These are phyloP conservation scores for Alternaria arbusti DNA, from an alignment of 2,329 filamentous ascomycete species.

Conservation along the genomic window DNA sequence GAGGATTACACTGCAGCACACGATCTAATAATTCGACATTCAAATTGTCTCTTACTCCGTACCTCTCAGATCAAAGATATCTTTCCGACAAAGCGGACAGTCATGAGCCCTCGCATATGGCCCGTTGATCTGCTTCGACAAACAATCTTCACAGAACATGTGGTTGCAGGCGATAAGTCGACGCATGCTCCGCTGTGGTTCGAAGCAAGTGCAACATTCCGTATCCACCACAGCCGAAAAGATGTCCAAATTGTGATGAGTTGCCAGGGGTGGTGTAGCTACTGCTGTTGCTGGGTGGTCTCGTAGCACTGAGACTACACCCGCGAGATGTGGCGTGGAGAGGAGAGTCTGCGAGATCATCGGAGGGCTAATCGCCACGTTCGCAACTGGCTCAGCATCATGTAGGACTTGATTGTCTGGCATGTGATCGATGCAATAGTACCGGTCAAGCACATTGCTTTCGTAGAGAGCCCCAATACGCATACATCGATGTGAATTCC, in stretches of 20 bases:
- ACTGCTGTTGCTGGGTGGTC: neutral
- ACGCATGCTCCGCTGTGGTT: conserved; percentile 3
- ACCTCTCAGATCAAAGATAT: neutral
- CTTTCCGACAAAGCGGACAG: conserved; percentile 3
- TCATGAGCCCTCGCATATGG: neutral
- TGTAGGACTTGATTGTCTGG: neutral
- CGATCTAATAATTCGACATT: neutral
- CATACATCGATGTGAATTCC: neutral
- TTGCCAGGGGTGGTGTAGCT: neutral
- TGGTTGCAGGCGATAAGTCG: conserved; percentile 1
- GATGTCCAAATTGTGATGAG: neutral
- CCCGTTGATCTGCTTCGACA: neutral
- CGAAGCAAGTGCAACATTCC: conserved; percentile 4
- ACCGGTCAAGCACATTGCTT: neutral
- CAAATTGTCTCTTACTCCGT: neutral
- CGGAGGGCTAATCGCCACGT: neutral
- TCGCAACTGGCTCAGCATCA: neutral
- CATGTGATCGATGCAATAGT: neutral
- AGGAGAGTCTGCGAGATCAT: neutral
- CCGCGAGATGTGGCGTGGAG: neutral
- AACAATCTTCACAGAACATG: conserved; percentile 2
- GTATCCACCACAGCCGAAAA: conserved; percentile 1
- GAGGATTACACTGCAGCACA: too few relatives aligned
- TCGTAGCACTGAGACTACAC: neutral
- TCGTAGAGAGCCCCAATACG: neutral